phyloP scores from a whole-genome alignment of 2,329 filamentous ascomycete species.

The Microdochium nivale region DNA sequence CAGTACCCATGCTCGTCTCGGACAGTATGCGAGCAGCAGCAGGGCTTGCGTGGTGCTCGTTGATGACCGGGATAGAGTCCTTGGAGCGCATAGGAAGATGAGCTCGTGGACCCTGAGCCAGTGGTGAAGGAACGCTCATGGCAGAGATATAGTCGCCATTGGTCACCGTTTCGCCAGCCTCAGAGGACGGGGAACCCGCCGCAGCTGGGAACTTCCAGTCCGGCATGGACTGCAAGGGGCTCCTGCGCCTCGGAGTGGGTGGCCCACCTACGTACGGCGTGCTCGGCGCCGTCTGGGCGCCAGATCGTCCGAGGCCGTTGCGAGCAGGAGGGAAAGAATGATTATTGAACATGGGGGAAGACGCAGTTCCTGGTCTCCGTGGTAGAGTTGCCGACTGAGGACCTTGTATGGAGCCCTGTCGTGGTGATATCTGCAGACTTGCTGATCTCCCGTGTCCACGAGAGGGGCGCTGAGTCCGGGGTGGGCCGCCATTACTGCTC shows the following conservation, averaged over 20 bases:
- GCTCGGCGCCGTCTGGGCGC: constrained; percentile 33
- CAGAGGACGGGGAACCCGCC: constrained; percentile 29
- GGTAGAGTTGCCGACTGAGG: constrained; percentile 30
- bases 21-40: constrained; percentile 61
- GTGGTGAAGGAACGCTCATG: constrained; percentile 21
- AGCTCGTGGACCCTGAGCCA: constrained; percentile 1
- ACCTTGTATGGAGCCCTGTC: constrained; percentile 27
- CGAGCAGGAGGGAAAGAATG: constrained; percentile 44
- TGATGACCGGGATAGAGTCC: constrained; percentile 38
- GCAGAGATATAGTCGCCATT: constrained; percentile 30
- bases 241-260: constrained; percentile 25
- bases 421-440: constrained; percentile 67
- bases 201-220: constrained; percentile 50
- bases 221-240: constrained; percentile 35
- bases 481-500: constrained; percentile 27
- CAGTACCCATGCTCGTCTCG: constrained; percentile 63
- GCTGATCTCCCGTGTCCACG: constrained; percentile 69
- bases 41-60: constrained; percentile 41
- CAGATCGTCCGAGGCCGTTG: constrained; percentile 28
- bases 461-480: constrained; percentile 38
- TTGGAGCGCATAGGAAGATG: constrained; percentile 29
- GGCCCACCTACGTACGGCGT: constrained; percentile 29
- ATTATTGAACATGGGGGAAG: constrained; percentile 42
- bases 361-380: constrained; percentile 25
- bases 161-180: constrained; percentile 17